Conservation (phyloP, 2,329 filamentous ascomycete genomes). For the Ambrosiella xylebori region DNA sequence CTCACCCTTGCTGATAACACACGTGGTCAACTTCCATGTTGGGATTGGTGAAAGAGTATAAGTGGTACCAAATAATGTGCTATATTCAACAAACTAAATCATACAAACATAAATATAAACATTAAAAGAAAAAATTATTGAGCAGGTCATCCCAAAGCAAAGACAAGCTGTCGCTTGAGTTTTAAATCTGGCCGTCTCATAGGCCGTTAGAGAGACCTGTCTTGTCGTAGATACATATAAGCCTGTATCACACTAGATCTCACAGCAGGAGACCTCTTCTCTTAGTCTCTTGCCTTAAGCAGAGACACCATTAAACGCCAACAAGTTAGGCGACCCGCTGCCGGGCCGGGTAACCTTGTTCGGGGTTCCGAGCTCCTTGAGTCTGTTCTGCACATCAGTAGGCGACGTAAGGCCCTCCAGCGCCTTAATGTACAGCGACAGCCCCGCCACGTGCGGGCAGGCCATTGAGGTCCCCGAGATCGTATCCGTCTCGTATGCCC, state of each 20-base stretch:
- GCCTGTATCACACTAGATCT: neutral
- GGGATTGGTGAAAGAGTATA: too few relatives aligned
- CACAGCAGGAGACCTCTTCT: neutral
- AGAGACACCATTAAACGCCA: conserved; percentile 35
- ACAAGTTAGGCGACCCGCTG: conserved; percentile 30
- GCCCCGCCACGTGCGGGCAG: conserved; percentile 40
- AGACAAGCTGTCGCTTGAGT: too few relatives aligned
- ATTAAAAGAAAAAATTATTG: too few relatives aligned
- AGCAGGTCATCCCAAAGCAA: too few relatives aligned
- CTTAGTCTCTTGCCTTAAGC: neutral
- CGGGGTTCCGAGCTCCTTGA: conserved; percentile 26
- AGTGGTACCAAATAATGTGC: too few relatives aligned
- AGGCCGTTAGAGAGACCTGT: too few relatives aligned
- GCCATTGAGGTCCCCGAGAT: conserved; percentile 44
- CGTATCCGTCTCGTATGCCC: conserved; percentile 20
- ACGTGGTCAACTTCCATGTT: too few relatives aligned
- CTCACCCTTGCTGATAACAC: too few relatives aligned
- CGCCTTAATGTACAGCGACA: conserved; percentile 30
- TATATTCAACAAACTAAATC: too few relatives aligned
- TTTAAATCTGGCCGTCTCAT: too few relatives aligned
- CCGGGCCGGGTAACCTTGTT: conserved; percentile 25
- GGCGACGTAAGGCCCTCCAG: conserved; percentile 26
- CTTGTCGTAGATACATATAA: too few relatives aligned
- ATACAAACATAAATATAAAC: too few relatives aligned
- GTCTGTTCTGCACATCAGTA: conserved; percentile 29